Base-by-base conservation (phyloP, 75 land plant species). In the Sequoiadendron giganteum region DNA sequence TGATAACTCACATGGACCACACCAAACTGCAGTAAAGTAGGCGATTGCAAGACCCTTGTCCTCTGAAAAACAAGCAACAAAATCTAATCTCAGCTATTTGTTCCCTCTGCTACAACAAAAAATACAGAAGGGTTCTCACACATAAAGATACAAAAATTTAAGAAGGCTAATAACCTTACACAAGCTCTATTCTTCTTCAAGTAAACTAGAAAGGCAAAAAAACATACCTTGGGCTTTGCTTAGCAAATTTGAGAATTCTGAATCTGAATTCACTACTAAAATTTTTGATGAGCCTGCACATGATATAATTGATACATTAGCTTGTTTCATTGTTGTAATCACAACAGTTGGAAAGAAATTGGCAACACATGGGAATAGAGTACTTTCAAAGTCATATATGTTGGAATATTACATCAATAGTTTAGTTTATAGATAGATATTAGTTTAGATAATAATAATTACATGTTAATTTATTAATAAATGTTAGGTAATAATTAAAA, bases 1-100 rank as follows among this genome's bases (percentile, higher is more conserved):
- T 65, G 10, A n/a, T 28, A 3, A 82, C 84, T 82, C 47, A 82
- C 84, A 82, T 82, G 84, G 84, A 34, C 84, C 84, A 82, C 84
- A 82, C 84, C 84, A 82, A 28, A 49, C 48, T 82, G 84, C 84
- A 47, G 84, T 82, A 10, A 82, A 82, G 49, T 82, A 82, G 84
- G 52, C 84, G 11, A 82, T 10, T 82, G 84, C 84, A 47, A 82
- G 84, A 42, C 84, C 52, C 30, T 82, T 43, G 10, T 28, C 42
- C 47, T 82, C 84, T 82, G 84, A 47, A 82, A 82, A 47, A 43
- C 19, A n/a, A 10, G 28, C 30, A n/a, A 47, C 48, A 47, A 82
- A 82, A 82, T 82, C 30, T n/a, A 82, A 47, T n/a, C 30, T 82
- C 84, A 82, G 52, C 45, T 82, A 28, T 82, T 28, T 82, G 3